Base-by-base conservation (phyloP, 75 land plant species). In the Pseudotsuga menziesii region DNA sequence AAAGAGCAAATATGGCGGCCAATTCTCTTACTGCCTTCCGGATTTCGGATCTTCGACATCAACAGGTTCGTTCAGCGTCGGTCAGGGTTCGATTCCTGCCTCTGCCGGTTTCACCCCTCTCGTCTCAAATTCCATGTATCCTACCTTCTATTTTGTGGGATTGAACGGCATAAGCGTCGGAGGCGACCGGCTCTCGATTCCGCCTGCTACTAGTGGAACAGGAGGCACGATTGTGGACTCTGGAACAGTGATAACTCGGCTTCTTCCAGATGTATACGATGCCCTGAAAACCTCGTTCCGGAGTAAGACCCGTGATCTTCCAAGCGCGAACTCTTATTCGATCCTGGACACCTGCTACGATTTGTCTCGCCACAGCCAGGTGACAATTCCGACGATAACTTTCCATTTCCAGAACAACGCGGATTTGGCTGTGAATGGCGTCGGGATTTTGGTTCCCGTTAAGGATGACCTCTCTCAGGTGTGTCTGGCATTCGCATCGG, bases 271-370 rank as follows among this genome's bases (percentile, higher is more conserved):
- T 17, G 87, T 64, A 5, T 87, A 87, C 79, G 20, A 60, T 2
- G 79, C 76, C 0, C 76, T 87, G 19, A 57, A 79, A 19, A 35
- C 67, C 13, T 75, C 84, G 17, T 84, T 84, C 59, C 32, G 61
- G 48, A 39, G 22, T 4, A 67, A 80, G 61, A 39, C 87, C 81
- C 2, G 83, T 0, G 57, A 71, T 5, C 88, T 92, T 73, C 81
- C 85, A 2, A 2, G 52, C 15, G 86, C 89, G 0, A 60, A 76
- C 12, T 72, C 82, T 5, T 62, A 84, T 20, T 83, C 84, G 20
- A 80, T 88, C 36, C 75, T 94, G 36, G 97, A 94, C 77, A 94
- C 97, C 4, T 94, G 97, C 78, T 94, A 85, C 44, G 77, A 85
- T 23, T 32, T 83, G 23, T 56, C 82, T 5, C 54, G 52, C 11